These are phyloP conservation scores for Ophiorrhiza pumila DNA, from an alignment of 257 asterid genomes.

Conservation along the genomic window DNA sequence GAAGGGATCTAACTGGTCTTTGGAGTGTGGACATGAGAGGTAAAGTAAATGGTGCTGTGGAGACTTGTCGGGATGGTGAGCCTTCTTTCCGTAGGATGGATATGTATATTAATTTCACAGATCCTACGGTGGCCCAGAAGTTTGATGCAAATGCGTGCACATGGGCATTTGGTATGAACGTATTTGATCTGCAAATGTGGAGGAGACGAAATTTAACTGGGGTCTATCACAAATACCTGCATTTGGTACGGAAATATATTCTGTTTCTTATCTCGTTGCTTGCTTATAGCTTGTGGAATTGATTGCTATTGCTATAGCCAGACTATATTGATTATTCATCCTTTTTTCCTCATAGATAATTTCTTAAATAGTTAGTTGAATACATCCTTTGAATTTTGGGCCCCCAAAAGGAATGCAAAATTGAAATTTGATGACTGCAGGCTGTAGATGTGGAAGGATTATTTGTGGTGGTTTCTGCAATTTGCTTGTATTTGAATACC, in stretches of 20 bases:
- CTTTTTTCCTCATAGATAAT: neutral
- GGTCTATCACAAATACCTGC: constrained; percentile 62
- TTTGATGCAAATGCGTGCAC: constrained; percentile 68
- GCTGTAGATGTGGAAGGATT: neutral
- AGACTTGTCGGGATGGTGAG: constrained; percentile 64
- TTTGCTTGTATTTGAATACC: neutral
- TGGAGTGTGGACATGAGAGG: constrained; percentile 70
- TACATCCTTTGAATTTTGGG: too few relatives aligned
- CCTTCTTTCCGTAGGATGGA: constrained; percentile 79
- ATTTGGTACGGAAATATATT: constrained; percentile 44
- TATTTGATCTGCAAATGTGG: constrained; percentile 84
- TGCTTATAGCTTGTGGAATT: constrained; percentile 12
- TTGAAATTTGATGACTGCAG: neutral
- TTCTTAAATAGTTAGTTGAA: neutral
- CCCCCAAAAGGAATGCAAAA: neutral
- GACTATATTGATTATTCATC: neutral
- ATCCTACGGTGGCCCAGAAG: constrained; percentile 48
- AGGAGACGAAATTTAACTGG: constrained; percentile 57
- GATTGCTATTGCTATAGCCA: neutral
- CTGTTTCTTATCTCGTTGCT: neutral
- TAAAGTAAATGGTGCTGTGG: constrained; percentile 85
- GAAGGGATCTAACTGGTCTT: constrained; percentile 70
- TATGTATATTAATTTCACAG: constrained; percentile 65
- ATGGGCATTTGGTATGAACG: constrained; percentile 96
- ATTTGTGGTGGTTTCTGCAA: neutral